Percentiles rank a stretch among this genome's conserved stretches.
Evolutionary conservation across 371 early-diverging fungal genomes (phyloP).

Genomic region (Rhizopus sp.): DNA sequence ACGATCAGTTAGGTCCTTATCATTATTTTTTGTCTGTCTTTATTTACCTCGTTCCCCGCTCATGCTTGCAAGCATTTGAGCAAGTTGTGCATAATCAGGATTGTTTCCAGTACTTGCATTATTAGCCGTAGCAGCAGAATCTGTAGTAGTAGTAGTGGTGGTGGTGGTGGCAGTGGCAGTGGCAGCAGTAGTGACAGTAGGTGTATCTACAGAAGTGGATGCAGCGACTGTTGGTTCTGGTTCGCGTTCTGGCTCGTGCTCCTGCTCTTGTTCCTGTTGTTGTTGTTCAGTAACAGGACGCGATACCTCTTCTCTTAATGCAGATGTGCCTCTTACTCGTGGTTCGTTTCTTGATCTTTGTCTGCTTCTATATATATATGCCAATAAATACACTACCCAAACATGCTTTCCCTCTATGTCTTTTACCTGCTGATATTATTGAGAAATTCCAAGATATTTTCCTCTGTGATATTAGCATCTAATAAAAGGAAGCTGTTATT

Average conservation of each 20-base stretch:
- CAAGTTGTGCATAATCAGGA: slow-evolving; percentile 15
- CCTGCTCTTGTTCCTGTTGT: not conserved
- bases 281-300: no score
- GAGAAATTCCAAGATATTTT: slow-evolving; percentile 50
- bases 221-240: not conserved
- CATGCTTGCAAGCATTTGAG: slow-evolving; percentile 26
- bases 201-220: not conserved
- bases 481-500: not conserved
- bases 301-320: no score
- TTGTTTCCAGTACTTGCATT: not conserved
- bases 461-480: slow-evolving; percentile 44
- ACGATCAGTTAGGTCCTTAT: not conserved
- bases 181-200: not conserved
- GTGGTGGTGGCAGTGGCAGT: no score
- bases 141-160: not conserved
- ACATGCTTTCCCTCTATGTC: not conserved
- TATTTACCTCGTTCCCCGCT: slow-evolving; percentile 4
- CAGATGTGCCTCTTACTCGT: no score
- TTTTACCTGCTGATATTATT: slow-evolving; percentile 44
- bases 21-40: not conserved
- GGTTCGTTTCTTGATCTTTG: not conserved
- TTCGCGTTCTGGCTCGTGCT: not conserved
- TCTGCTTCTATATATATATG: not conserved
- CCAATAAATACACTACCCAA: not conserved
- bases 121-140: not conserved